phyloP scores from a whole-genome alignment of 2,329 filamentous ascomycete species.

The Colletotrichum melonis region DNA sequence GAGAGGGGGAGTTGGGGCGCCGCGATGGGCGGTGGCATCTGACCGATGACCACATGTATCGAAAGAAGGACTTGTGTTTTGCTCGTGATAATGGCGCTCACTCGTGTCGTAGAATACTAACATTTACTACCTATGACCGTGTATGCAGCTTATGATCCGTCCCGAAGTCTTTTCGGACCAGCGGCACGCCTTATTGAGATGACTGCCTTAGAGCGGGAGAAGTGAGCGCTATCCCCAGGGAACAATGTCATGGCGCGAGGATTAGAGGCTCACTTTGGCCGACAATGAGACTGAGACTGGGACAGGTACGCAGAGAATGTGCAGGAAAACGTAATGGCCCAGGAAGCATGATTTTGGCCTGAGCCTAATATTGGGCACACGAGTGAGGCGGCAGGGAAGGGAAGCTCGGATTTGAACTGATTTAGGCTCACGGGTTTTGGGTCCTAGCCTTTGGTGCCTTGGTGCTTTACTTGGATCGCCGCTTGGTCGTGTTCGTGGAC shows the following conservation, averaged over 20 bases:
- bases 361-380: neutral
- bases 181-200: neutral
- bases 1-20: conserved; percentile 20
- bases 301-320: neutral
- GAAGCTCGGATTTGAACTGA: conserved; percentile 5
- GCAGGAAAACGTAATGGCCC: conserved; percentile 21
- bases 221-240: neutral
- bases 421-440: neutral
- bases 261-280: conserved; percentile 11
- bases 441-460: neutral
- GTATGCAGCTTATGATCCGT: neutral
- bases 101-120: neutral
- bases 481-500: conserved; percentile 3
- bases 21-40: conserved; percentile 1
- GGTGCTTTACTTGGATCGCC: neutral
- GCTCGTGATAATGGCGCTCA: neutral
- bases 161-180: neutral
- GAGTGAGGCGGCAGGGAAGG: neutral
- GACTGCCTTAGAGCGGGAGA: neutral
- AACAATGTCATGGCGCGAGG: neutral
- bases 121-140: neutral
- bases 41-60: neutral
- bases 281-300: neutral
- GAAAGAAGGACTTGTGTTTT: neutral
- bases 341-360: neutral